phyloP scores from a whole-genome alignment of 192 early-diverging fungal genomes.

The Backusella luteola region DNA sequence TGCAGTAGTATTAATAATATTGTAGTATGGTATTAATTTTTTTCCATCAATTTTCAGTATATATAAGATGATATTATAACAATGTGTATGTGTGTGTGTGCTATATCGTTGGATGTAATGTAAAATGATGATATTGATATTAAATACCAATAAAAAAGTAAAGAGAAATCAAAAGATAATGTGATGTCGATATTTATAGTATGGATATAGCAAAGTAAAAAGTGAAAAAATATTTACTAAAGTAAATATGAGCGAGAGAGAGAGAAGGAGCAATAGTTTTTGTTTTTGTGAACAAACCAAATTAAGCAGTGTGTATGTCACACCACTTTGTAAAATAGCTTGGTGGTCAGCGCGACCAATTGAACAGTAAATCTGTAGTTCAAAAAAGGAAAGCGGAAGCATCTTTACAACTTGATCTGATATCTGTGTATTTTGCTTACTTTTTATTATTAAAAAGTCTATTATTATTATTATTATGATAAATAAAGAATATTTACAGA shows the following conservation, averaged over 20 bases:
- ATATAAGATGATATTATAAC: not conserved
- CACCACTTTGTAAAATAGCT: not conserved
- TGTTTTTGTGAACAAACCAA: not conserved
- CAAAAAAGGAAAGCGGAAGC: not conserved
- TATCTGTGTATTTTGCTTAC: not conserved
- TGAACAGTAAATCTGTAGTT: not conserved
- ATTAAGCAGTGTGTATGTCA: not conserved
- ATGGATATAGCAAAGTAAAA: not conserved
- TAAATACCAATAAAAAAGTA: not conserved
- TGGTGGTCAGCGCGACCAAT: not conserved
- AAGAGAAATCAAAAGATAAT: not conserved
- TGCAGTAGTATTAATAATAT: constrained; percentile 25
- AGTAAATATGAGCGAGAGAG: not conserved
- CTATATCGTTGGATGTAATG: not conserved
- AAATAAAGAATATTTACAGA: not conserved
- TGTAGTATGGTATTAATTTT: not conserved
- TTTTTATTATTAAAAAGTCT: not conserved
- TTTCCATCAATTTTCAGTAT: too few relatives aligned
- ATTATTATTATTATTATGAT: too few relatives aligned
- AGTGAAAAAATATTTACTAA: not conserved
- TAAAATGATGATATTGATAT: not conserved
- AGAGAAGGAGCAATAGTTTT: not conserved
- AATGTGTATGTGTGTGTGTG: too few relatives aligned
- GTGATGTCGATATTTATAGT: not conserved
- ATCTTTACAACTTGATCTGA: not conserved